Base-by-base conservation (phyloP, 345 rosid genomes). In the Salix exigua region DNA sequence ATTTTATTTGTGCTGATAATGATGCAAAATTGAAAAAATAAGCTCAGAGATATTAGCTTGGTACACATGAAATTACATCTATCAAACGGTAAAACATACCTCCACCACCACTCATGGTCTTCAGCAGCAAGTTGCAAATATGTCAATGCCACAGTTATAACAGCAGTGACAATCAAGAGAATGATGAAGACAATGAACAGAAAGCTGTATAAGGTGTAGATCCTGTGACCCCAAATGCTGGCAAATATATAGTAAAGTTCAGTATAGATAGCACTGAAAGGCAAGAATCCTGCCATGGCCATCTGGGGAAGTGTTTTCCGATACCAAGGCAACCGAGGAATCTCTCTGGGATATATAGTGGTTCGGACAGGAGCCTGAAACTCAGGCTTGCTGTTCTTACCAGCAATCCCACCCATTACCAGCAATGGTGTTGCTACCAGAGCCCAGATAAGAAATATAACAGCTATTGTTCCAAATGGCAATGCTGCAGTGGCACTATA, bases 91-190 rank as follows among this genome's bases (percentile, higher is more conserved):
- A 55, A 44, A 44, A 37, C 48, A 10, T 84, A 92, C 97, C 97
- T 92, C 97, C 97, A 90, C 97, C 97, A 92, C 94, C 97, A 92
- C 73, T 87, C 91, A 83, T 90, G 94, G 77, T 90, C 97, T 86
- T 93, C 98, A 53, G 98, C 97, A 40, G 98, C 98, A 37, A 93
- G 97, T 80, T 93, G 98, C 86, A 93, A 93, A 84, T 93, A 93
- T 4, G 98, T 91, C 86, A 93, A 83, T 13, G 98, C 98, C 48
- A 93, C 95, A 3, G 98, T 93, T 50, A 93, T 90, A 75, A 91
- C 91, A 55, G 98, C 98, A 35, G 98, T 93, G 79, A 93, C 98
- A 33, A 91, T 93, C 75, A 92, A 73, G 66, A 92, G 92, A 67
- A 92, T 92, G 58, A 90, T 88, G 86, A 92, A 92, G 78, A 92